These are phyloP conservation scores for Dothideomycetes sp. DNA, from an alignment of 2,329 filamentous ascomycete genomes.

Conservation along the genomic window DNA sequence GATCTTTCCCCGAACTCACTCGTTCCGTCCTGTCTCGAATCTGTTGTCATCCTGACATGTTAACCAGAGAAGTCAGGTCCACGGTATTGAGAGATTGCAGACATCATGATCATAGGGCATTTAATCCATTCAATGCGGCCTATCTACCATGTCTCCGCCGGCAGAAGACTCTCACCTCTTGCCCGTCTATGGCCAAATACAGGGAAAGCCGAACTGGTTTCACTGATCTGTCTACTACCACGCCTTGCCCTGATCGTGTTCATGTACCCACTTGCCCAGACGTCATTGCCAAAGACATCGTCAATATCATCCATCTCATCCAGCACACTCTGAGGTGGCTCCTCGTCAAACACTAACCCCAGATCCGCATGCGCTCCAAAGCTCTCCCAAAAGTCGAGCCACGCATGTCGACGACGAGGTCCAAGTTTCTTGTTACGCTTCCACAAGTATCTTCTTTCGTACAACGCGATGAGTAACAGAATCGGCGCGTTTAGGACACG, in stretches of 20 bases:
- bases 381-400: constrained; percentile 52
- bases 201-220: constrained; percentile 9
- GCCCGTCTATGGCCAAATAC: constrained; percentile 8
- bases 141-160: constrained; percentile 7
- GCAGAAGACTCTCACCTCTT: constrained; percentile 8
- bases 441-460: constrained; percentile 65
- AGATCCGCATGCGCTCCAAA: constrained; percentile 65
- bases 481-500: constrained; percentile 67
- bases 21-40: no score
- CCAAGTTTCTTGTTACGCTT: constrained; percentile 27
- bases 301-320: constrained; percentile 42
- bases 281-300: constrained; percentile 35
- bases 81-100: no score
- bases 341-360: constrained; percentile 61
- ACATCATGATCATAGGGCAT: no score
- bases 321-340: constrained; percentile 51
- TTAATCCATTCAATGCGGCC: no score
- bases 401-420: constrained; percentile 32
- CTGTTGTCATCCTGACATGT: no score
- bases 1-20: no score
- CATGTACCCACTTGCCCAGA: constrained; percentile 29
- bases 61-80: no score
- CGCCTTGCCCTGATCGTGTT: constrained; percentile 10
- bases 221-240: constrained; percentile 10
- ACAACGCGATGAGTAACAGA: constrained; percentile 59